A percentile compares a stretch with the other conserved stretches of the same genome.
Evolutionary conservation across 306 rosid genomes (phyloP).

Genomic region (Luffa acutangula): DNA sequence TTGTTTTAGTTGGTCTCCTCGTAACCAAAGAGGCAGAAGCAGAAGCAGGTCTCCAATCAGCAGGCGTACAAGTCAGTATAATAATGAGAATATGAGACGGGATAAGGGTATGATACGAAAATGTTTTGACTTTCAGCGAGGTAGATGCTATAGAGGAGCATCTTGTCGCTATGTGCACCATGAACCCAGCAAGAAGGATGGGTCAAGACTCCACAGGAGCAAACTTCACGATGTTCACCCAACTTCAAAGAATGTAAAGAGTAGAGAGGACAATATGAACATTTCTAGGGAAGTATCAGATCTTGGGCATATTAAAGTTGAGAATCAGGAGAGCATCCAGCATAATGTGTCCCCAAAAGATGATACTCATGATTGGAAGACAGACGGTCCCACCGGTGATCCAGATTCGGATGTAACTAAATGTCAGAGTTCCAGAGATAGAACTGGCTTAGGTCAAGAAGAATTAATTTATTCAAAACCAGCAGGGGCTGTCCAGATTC

Average conservation of each 20-base stretch:
- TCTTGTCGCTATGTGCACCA: constrained; percentile 68
- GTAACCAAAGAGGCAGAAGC: constrained; percentile 68
- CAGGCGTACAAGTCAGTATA: constrained; percentile 48
- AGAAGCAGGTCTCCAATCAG: constrained; percentile 76
- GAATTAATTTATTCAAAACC: constrained; percentile 13
- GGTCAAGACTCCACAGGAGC: constrained; percentile 45
- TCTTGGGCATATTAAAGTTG: constrained; percentile 28
- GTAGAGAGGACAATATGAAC: constrained; percentile 23
- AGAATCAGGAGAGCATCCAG: constrained; percentile 25
- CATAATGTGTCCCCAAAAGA: constrained; percentile 22
- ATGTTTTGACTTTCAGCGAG: constrained; percentile 64
- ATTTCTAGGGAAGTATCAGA: constrained; percentile 24
- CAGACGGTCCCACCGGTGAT: constrained; percentile 7
- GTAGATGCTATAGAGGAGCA: constrained; percentile 77
- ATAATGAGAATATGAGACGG: constrained; percentile 43
- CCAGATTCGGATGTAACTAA: constrained; percentile 23
- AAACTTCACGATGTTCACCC: constrained; percentile 31
- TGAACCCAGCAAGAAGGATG: constrained; percentile 47
- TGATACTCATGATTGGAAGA: constrained; percentile 27
- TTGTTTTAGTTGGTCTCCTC: constrained; percentile 66
- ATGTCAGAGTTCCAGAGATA: constrained; percentile 28
- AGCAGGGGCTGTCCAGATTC: constrained; percentile 20
- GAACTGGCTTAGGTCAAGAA: constrained; percentile 22
- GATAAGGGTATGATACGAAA: constrained; percentile 37
- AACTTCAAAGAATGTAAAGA: constrained; percentile 21